Evolutionary conservation across 2,329 filamentous ascomycete species (phyloP), one percentile per base, ranked within the genome.

Genomic region (Massarina eburnea): DNA sequence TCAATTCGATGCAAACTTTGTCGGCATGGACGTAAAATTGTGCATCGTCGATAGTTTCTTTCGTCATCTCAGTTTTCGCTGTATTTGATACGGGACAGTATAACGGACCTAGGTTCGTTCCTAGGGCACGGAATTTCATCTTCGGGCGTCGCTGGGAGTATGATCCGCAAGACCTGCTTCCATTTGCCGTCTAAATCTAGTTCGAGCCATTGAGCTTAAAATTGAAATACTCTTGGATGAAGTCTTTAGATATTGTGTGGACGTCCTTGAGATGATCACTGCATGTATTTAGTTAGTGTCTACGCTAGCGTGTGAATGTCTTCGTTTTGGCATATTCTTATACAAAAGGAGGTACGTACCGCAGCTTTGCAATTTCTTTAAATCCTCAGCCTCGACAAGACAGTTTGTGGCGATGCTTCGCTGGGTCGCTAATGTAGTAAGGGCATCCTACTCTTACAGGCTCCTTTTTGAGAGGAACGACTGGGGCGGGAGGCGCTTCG

Each of bases 341-440:
- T 22, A 24, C 20, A 38, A 22, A 34, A 18, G 38, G 22, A 29
- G 14, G 26, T 29, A 29, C 39, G 18, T 45, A 45, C 46, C 39
- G 42, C 14, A 46, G 21, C 21, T 49, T 49, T 12, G 38, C 46
- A 36, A 46, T 17, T 33, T 49, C 46, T 39, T 35, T 32, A 20
- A 39, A 49, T 2, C 43, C 46, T 9, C 33, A 4, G 18, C 22
- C 37, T 8, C 22, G 26, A 20, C 37, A 39, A 18, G 37, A 29
- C 5, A 14, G 14, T 20, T n/a, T 39, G 3, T 9, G 3, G 21
- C 20, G 10, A 17, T 19, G 14, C 14, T 39, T 10, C 14, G 3
- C 17, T 2, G 37, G 37, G 37, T 39, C 21, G 14, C 30, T 24
- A n/a, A 39, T 20, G 24, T 30, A 39, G 21, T 18, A 39, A 19